phyloP scores from a whole-genome alignment of 345 rosid species.

The Pugionium cornutum region DNA sequence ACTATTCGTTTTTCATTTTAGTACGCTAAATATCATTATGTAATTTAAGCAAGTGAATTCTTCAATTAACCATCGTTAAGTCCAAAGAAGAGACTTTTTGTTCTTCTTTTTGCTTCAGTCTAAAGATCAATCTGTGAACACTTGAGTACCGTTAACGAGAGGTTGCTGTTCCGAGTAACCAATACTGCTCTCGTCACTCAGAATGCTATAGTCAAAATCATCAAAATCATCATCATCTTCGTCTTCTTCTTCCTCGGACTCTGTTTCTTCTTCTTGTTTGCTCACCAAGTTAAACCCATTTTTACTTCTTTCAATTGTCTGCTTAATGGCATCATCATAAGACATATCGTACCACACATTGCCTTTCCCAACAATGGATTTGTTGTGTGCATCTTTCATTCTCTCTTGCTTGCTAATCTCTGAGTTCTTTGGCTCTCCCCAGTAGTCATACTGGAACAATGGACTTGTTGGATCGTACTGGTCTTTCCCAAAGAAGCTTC shows the following conservation, averaged over 20 bases:
- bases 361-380: slow-evolving; percentile 82
- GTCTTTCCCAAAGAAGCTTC: slow-evolving; percentile 79
- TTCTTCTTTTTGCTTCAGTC: slow-evolving; percentile 42
- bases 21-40: slow-evolving; percentile 1
- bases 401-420: slow-evolving; percentile 79
- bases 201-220: slow-evolving; percentile 73
- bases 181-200: slow-evolving; percentile 48
- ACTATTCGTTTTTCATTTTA: neutral
- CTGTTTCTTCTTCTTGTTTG: slow-evolving; percentile 43
- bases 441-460: slow-evolving; percentile 76
- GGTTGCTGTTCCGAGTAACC: slow-evolving; percentile 62
- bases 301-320: slow-evolving; percentile 60
- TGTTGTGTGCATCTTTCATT: slow-evolving; percentile 75
- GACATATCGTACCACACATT: slow-evolving; percentile 80
- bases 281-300: slow-evolving; percentile 40
- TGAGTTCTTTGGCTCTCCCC: slow-evolving; percentile 94
- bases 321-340: slow-evolving; percentile 73
- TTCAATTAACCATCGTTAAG: neutral
- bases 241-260: slow-evolving; percentile 33
- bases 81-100: neutral
- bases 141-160: slow-evolving; percentile 72
- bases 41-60: slow-evolving; percentile 10
- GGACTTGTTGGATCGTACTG: slow-evolving; percentile 87
- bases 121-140: slow-evolving; percentile 51
- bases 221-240: slow-evolving; percentile 54